phyloP scores from a whole-genome alignment of 1,139 yeast species.

The Chernovozyma aurita region DNA sequence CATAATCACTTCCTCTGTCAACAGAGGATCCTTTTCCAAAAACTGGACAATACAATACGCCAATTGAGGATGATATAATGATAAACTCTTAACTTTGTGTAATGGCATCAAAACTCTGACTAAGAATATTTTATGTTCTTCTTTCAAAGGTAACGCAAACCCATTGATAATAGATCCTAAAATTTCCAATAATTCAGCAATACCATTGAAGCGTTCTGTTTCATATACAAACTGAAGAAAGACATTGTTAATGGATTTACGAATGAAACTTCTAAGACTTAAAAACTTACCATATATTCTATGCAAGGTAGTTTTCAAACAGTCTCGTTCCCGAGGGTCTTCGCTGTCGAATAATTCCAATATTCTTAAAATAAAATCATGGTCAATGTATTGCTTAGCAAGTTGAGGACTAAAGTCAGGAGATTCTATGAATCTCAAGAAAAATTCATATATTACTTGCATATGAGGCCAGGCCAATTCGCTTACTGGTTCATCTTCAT shows the following conservation, averaged over 20 bases:
- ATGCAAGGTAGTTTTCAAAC: conserved; percentile 90
- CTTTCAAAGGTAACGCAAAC: conserved; percentile 93
- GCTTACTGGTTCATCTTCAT: conserved; percentile 96
- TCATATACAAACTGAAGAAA: conserved; percentile 92
- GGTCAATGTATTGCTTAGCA: conserved; percentile 93
- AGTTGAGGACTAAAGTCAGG: conserved; percentile 92
- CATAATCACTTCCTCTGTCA: conserved; percentile 94
- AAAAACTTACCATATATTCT: conserved; percentile 93
- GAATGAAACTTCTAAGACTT: conserved; percentile 82
- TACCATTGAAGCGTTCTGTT: conserved; percentile 93
- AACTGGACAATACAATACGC: conserved; percentile 97
- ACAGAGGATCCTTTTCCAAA: conserved; percentile 83
- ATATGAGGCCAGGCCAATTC: conserved; percentile 99
- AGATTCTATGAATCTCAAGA: conserved; percentile 85
- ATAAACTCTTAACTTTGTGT: conserved; percentile 85
- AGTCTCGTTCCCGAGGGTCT: conserved; percentile 94
- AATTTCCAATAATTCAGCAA: conserved; percentile 90
- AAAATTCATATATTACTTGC: conserved; percentile 94
- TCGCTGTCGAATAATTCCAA: conserved; percentile 92
- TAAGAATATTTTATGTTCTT: conserved; percentile 90
- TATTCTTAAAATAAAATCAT: conserved; percentile 73
- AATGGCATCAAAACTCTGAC: conserved; percentile 87
- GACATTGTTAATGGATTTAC: conserved; percentile 88
- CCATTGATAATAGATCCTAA: conserved; percentile 96
- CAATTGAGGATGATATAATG: conserved; percentile 91